A percentile compares a stretch with the other conserved stretches of the same genome.
Conservation (phyloP, 805 yeast species). For the Jamesozyma spencerorum region DNA sequence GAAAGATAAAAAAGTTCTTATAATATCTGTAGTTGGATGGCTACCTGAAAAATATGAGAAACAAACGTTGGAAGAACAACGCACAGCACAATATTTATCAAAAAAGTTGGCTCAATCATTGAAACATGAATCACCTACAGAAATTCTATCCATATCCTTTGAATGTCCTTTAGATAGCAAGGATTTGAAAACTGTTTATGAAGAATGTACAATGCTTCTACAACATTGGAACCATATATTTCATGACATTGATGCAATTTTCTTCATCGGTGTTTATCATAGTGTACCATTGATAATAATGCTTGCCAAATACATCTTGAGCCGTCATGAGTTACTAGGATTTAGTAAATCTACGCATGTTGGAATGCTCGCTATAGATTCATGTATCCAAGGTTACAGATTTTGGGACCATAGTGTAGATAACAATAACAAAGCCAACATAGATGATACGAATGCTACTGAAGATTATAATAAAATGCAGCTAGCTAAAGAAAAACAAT, state of each 20-base stretch:
- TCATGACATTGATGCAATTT: constrained; percentile 39
- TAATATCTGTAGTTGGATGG: constrained; percentile 27
- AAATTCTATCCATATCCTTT: constrained; percentile 26
- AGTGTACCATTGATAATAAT: constrained; percentile 44
- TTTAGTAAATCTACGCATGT: constrained; percentile 15
- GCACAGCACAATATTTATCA: constrained; percentile 23
- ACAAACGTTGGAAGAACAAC: constrained; percentile 20
- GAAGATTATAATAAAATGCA: constrained; percentile 19
- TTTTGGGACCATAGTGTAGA: constrained; percentile 35
- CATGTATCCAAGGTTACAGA: constrained; percentile 34
- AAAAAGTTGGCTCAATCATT: constrained; percentile 21
- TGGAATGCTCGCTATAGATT: constrained; percentile 29
- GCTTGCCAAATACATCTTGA: constrained; percentile 38
- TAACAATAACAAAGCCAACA: constrained; percentile 4
- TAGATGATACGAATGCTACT: constrained; percentile 5
- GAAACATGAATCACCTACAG: constrained; percentile 23
- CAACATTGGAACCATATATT: constrained; percentile 42
- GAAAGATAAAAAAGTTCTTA: constrained; percentile 19
- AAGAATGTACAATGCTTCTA: constrained; percentile 37
- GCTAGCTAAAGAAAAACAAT: constrained; percentile 23
- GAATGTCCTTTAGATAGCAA: constrained; percentile 29
- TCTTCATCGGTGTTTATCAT: constrained; percentile 44
- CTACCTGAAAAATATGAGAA: constrained; percentile 29
- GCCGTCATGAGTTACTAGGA: constrained; percentile 16
- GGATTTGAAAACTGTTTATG: constrained; percentile 29